Evolutionary conservation across 1,284 basidiomycete species (phyloP).

Genomic region (Apiotrichum veenhuisii): DNA sequence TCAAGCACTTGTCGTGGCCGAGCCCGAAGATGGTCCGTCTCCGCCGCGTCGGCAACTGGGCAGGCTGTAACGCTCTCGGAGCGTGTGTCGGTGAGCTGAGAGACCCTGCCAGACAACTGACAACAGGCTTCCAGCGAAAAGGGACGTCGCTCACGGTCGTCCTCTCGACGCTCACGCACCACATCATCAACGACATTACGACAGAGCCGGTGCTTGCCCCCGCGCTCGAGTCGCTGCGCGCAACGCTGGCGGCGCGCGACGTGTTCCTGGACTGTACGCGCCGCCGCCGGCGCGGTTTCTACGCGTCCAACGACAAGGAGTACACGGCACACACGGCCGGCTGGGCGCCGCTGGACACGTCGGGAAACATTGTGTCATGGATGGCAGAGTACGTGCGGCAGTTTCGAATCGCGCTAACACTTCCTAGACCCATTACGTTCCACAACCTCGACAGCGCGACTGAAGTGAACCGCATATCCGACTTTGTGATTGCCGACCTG

Average conservation of each 20-base stretch:
- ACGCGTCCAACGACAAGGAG: slow-evolving; percentile 11
- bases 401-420: background rate
- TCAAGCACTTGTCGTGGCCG: slow-evolving; percentile 22
- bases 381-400: slow-evolving; percentile 31
- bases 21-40: slow-evolving; percentile 21
- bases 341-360: slow-evolving; percentile 20
- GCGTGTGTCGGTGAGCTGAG: slow-evolving; percentile 32
- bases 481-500: slow-evolving; percentile 30
- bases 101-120: background rate
- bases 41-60: slow-evolving; percentile 40
- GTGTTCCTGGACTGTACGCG: slow-evolving; percentile 30
- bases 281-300: slow-evolving; percentile 9
- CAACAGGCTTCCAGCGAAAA: slow-evolving; percentile 27
- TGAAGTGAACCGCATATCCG: slow-evolving; percentile 31
- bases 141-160: slow-evolving; percentile 25
- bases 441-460: slow-evolving; percentile 37
- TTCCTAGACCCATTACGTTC: slow-evolving; percentile 22
- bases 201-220: slow-evolving; percentile 27
- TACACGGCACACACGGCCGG: slow-evolving; percentile 24
- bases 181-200: slow-evolving; percentile 29
- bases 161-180: slow-evolving; percentile 33
- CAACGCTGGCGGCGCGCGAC: slow-evolving; percentile 30
- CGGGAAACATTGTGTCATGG: slow-evolving; percentile 27
- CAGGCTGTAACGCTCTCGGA: slow-evolving; percentile 33
- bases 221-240: slow-evolving; percentile 19